Conservation (phyloP, 305 asterid genomes). For the Petunia hybrid region DNA sequence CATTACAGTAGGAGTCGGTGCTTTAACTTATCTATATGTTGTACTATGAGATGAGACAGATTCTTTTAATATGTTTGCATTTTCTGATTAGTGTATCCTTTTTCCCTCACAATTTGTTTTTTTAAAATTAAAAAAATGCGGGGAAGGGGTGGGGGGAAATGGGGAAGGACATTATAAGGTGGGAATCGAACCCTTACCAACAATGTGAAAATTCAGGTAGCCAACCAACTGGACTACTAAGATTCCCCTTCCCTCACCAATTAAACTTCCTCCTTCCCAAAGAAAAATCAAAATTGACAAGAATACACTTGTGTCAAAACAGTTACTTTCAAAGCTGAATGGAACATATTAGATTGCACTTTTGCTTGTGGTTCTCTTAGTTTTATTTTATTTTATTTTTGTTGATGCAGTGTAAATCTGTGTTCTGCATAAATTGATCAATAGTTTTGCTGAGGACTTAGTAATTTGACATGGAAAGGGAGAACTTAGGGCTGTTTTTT, state of each 20-base stretch:
- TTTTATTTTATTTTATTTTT: background rate
- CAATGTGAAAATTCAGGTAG: no score
- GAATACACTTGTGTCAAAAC: background rate
- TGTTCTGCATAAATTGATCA: background rate
- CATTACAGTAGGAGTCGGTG: background rate
- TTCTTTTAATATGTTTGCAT: background rate
- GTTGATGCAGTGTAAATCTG: background rate
- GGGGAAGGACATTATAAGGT: no score
- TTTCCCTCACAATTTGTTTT: no score
- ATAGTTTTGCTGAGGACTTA: background rate
- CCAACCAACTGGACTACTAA: no score
- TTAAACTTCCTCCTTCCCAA: background rate
- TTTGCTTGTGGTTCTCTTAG: background rate
- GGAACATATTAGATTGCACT: background rate
- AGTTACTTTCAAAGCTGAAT: background rate
- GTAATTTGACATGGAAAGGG: background rate
- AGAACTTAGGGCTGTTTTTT: slow-evolving; percentile 5
- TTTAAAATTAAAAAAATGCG: no score
- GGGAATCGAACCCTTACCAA: no score
- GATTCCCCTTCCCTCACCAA: background rate
- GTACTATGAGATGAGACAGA: background rate
- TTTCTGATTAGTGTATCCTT: background rate
- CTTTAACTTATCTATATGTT: background rate
- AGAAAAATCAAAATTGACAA: background rate
- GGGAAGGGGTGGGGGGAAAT: no score